A percentile compares a stretch with the other conserved stretches of the same genome.
These are phyloP conservation scores for Coniochaeta sp. DNA, from an alignment of 2,329 filamentous ascomycete species.

Conservation along the genomic window DNA sequence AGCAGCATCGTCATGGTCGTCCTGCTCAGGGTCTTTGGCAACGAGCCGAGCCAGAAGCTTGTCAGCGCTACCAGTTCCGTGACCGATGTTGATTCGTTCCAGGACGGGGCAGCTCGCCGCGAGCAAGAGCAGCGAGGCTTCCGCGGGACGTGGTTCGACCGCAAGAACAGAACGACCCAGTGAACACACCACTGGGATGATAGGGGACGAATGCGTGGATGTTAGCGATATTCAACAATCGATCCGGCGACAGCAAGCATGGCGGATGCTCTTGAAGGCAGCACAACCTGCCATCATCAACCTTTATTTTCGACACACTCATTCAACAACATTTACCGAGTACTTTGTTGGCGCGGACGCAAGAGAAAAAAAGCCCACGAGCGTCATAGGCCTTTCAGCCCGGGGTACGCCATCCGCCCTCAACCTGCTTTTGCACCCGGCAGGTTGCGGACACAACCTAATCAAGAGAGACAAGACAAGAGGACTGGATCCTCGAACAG, in stretches of 20 bases:
- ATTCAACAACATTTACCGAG: constrained; percentile 8
- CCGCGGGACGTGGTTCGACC: constrained; percentile 27
- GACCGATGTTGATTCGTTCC: constrained; percentile 35
- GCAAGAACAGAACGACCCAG: constrained; percentile 10
- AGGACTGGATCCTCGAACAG: constrained; percentile 18
- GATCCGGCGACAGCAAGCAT: constrained; percentile 17
- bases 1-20: constrained; percentile 64
- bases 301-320: constrained; percentile 9
- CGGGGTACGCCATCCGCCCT: constrained; percentile 13
- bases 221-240: constrained; percentile 18
- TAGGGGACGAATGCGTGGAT: neutral
- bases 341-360: neutral
- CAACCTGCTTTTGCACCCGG: constrained; percentile 7
- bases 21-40: constrained; percentile 53
- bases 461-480: constrained; percentile 1
- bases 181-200: neutral
- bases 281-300: constrained; percentile 29
- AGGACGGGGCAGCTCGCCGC: constrained; percentile 55
- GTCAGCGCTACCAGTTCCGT: constrained; percentile 26
- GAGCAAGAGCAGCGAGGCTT: constrained; percentile 55
- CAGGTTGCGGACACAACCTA: neutral
- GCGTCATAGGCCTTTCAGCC: constrained; percentile 19
- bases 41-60: constrained; percentile 41
- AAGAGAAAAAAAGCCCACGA: neutral
- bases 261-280: constrained; percentile 11